Evolutionary conservation across 345 rosid genomes (phyloP).

Genomic region (Aquilaria sinensis): DNA sequence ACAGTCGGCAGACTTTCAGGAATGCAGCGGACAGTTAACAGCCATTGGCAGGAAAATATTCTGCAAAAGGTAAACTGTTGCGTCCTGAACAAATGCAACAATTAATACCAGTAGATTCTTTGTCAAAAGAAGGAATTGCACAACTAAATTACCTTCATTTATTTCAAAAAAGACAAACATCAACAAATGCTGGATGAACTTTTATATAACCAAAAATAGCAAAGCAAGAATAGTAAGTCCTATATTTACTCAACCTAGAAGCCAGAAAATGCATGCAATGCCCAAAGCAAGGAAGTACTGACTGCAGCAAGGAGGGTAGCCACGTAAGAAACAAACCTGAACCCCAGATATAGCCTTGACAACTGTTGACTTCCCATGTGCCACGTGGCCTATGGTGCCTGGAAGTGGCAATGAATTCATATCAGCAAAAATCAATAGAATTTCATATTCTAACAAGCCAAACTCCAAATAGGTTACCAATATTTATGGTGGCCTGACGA

Average conservation of each 20-base stretch:
- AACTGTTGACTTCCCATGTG: conserved; percentile 89
- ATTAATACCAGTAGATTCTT: too few relatives aligned
- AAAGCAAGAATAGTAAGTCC: too few relatives aligned
- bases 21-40: background rate
- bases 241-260: too few relatives aligned
- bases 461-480: conserved; percentile 33
- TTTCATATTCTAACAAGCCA: background rate
- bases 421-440: background rate
- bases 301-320: background rate
- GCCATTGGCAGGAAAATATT: too few relatives aligned
- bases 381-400: conserved; percentile 96
- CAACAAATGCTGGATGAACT: too few relatives aligned
- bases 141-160: too few relatives aligned
- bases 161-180: too few relatives aligned
- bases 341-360: conserved; percentile 92
- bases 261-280: too few relatives aligned
- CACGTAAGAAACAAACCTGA: conserved; percentile 39
- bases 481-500: conserved; percentile 86
- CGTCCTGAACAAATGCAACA: too few relatives aligned
- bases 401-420: background rate
- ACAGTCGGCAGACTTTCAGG: conserved; percentile 50
- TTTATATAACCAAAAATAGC: too few relatives aligned
- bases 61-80: too few relatives aligned
- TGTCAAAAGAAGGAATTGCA: too few relatives aligned
- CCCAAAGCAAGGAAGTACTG: background rate